Percentiles rank a stretch among this genome's conserved stretches.
phyloP scores from a whole-genome alignment of 768 basidiomycete genomes.

The Leccinum sublutescens region DNA sequence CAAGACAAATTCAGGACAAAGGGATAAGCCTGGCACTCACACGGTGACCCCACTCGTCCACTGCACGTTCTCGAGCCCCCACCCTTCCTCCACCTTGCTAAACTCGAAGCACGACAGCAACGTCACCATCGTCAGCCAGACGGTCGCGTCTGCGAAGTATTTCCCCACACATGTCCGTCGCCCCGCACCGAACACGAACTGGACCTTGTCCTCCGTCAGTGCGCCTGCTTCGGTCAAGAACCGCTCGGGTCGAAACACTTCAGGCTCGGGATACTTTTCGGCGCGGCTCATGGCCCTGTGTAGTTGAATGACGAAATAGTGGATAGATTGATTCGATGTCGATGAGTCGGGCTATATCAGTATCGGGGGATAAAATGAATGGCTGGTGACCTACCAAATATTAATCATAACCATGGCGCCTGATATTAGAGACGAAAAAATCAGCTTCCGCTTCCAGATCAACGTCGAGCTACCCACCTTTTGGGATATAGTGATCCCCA shows the following conservation, averaged over 20 bases:
- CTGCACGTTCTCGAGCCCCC: slow-evolving; percentile 1
- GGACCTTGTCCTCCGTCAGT: slow-evolving; percentile 1
- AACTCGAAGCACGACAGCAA: slow-evolving; percentile 9
- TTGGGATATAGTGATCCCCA: slow-evolving; percentile 20
- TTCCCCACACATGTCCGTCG: slow-evolving; percentile 2
- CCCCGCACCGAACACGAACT: slow-evolving; percentile 1
- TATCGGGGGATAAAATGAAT: background rate
- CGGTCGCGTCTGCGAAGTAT: background rate
- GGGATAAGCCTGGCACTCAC: background rate
- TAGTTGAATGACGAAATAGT: background rate
- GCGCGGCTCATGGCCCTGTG: slow-evolving; percentile 5
- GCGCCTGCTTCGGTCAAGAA: background rate
- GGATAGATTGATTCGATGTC: background rate
- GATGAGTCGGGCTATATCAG: background rate
- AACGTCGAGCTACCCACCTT: slow-evolving; percentile 6
- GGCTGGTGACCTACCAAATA: background rate
- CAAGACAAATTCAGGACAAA: background rate
- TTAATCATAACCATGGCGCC: slow-evolving; percentile 1
- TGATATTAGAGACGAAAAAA: background rate
- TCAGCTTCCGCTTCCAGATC: background rate
- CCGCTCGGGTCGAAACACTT: slow-evolving; percentile 1
- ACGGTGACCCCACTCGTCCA: slow-evolving; percentile 4
- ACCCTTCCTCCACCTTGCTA: slow-evolving; percentile 1
- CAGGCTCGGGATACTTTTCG: slow-evolving; percentile 5
- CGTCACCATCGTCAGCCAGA: slow-evolving; percentile 5